These are phyloP conservation scores for Penicillium hesseltinei DNA, from an alignment of 2,329 filamentous ascomycete genomes.

Conservation along the genomic window DNA sequence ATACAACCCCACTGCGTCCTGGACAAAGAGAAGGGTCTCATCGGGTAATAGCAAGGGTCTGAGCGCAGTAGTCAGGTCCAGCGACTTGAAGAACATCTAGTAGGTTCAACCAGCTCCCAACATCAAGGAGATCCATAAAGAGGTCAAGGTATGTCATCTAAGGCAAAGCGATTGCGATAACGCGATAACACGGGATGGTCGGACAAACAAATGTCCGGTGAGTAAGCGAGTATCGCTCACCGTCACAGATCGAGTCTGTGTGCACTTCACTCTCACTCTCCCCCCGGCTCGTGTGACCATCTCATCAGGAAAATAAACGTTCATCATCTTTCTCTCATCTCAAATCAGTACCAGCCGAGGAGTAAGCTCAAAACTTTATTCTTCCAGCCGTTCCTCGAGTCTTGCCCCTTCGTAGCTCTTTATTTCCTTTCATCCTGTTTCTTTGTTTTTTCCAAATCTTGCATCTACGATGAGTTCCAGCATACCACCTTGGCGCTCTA, in stretches of 20 bases:
- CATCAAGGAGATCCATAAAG: constrained; percentile 12
- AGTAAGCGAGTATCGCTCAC: constrained; percentile 10
- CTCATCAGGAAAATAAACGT: constrained; percentile 1
- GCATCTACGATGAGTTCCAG: constrained; percentile 39
- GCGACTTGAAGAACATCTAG: constrained; percentile 96
- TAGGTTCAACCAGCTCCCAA: constrained; percentile 34
- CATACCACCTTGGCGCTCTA: constrained; percentile 41
- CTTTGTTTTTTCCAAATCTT: constrained; percentile 14
- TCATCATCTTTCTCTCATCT: neutral
- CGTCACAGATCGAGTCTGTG: constrained; percentile 5
- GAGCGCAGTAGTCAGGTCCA: constrained; percentile 94
- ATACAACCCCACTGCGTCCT: constrained; percentile 95
- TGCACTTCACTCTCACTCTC: neutral
- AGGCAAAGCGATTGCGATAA: constrained; percentile 15
- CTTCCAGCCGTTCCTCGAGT: neutral
- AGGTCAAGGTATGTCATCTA: neutral
- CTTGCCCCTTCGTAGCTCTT: constrained; percentile 17
- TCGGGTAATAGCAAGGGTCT: constrained; percentile 89
- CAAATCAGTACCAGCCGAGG: constrained; percentile 1
- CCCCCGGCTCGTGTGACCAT: neutral
- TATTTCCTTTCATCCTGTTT: constrained; percentile 13
- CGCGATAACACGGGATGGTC: constrained; percentile 4
- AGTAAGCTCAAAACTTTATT: constrained; percentile 5
- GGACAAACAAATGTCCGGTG: constrained; percentile 11
- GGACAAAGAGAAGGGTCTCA: constrained; percentile 92